phyloP scores from a whole-genome alignment of 805 yeast genomes.

The Spencermartinsiella europaea region DNA sequence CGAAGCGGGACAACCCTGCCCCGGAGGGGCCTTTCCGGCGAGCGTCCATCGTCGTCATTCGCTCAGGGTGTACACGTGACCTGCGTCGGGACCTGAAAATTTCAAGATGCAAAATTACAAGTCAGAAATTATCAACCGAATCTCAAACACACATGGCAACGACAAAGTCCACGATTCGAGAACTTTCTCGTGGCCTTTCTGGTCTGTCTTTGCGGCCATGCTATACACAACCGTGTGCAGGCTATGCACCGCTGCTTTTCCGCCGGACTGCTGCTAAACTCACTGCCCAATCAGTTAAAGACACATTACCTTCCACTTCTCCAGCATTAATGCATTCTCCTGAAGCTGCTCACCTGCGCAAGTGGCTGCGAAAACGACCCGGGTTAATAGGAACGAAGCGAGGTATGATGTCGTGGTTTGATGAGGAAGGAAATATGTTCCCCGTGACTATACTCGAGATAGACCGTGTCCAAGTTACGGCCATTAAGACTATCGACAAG shows the following conservation, averaged over 20 bases:
- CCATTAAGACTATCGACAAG: constrained; percentile 59
- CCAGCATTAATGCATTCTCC: constrained; percentile 61
- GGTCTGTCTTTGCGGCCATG: too few relatives aligned
- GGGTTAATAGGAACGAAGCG: constrained; percentile 80
- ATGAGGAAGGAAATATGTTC: constrained; percentile 57
- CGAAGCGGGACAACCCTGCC: too few relatives aligned
- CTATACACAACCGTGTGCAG: background rate
- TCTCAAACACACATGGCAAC: background rate
- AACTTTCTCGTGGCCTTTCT: background rate
- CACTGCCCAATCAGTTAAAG: constrained; percentile 28
- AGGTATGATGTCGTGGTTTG: constrained; percentile 87
- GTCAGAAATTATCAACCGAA: background rate
- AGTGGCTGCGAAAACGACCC: constrained; percentile 67
- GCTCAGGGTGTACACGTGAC: too few relatives aligned
- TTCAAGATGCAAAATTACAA: background rate
- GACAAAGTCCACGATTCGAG: background rate
- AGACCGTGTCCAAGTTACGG: constrained; percentile 80
- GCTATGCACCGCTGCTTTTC: constrained; percentile 4
- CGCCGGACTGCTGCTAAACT: constrained; percentile 28
- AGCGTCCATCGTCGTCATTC: too few relatives aligned
- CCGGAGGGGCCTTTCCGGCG: too few relatives aligned
- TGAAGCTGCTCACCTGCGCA: constrained; percentile 64
- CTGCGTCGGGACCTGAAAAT: background rate
- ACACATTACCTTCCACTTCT: constrained; percentile 35
- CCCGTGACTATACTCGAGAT: constrained; percentile 88